Base-by-base conservation (phyloP, 2,329 filamentous ascomycete species). In the Fusarium albosuccineum region DNA sequence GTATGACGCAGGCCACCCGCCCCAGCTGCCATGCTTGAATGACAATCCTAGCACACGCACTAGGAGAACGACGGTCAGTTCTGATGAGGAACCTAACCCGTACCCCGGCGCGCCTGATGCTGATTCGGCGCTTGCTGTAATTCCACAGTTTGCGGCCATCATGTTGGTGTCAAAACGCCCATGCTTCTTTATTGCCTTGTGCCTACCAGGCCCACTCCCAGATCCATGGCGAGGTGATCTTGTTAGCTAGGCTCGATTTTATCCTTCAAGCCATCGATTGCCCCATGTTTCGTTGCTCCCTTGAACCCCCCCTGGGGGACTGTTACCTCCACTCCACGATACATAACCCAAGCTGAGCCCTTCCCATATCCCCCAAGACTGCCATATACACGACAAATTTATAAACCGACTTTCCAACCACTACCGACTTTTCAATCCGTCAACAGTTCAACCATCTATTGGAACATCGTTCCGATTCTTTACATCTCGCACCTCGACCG, bases 151-250 rank as follows among this genome's bases (percentile, higher is more conserved):
- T 77, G 75, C 74, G 70, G 67, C 70, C 70, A 70, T 72, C 55
- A 64, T 68, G 66, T 67, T 53, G 67, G 68, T 70, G 68, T 57
- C 67, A 73, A 68, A 70, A 64, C 53, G 62, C 60, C 74, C 68
- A 72, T 66, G 52, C 59, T 67, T 70, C 66, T 68, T 72, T 64
- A 70, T 70, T 70, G 64, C 70, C 60, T 69, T 74, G 68, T 71
- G 67, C 72, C 66, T 70, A 67, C 67, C 67, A 61, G 77, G 69
- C 72, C 79, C 79, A 79, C 78, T 71, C 70, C 53, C 51, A 78
- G 74, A 77, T 79, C 77, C 76, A 73, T 77, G 75, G 73, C 62
- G 68, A 73, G 75, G 74, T 75, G 76, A 75, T 77, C 75, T 77
- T 72, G 75, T 70, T 71, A 70, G 65, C 73, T 74, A 75, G 71